A percentile compares a stretch with the other conserved stretches of the same genome.
Evolutionary conservation across 2,329 filamentous ascomycete species (phyloP).

Genomic region (Fusarium chaquense): DNA sequence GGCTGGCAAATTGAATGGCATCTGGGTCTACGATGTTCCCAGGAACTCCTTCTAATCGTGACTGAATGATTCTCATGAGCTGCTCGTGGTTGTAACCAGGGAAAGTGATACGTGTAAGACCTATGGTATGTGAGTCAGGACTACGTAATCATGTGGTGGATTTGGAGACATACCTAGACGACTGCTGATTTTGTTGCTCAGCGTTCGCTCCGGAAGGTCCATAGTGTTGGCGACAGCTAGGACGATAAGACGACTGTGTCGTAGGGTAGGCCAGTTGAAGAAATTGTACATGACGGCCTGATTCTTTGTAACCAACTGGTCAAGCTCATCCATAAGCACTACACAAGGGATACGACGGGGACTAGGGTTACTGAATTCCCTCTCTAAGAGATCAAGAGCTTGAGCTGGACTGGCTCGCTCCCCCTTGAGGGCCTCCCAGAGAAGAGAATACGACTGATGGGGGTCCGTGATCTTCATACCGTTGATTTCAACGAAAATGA

Average conservation of each 20-base stretch:
- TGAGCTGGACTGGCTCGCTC: conserved; percentile 93
- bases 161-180: conserved; percentile 69
- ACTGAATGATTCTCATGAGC: conserved; percentile 96
- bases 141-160: no score
- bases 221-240: conserved; percentile 98
- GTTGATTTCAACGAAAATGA: conserved; percentile 99
- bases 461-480: conserved; percentile 99
- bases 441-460: conserved; percentile 91
- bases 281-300: conserved; percentile 99
- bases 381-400: conserved; percentile 88
- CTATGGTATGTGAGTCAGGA: conserved; percentile 43
- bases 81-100: conserved; percentile 97
- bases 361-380: conserved; percentile 91
- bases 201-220: conserved; percentile 94
- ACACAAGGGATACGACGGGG: conserved; percentile 94
- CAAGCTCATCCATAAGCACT: conserved; percentile 97
- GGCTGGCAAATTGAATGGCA: conserved; percentile 93
- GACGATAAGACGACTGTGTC: conserved; percentile 93
- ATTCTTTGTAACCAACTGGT: conserved; percentile 97
- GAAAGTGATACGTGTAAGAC: conserved; percentile 94
- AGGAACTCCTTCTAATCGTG: conserved; percentile 88
- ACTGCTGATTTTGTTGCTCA: conserved; percentile 98
- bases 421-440: conserved; percentile 96
- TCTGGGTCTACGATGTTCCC: conserved; percentile 92
- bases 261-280: conserved; percentile 97